phyloP scores from a whole-genome alignment of 176 grass and related monocot genomes.

The Carex cristatella region DNA sequence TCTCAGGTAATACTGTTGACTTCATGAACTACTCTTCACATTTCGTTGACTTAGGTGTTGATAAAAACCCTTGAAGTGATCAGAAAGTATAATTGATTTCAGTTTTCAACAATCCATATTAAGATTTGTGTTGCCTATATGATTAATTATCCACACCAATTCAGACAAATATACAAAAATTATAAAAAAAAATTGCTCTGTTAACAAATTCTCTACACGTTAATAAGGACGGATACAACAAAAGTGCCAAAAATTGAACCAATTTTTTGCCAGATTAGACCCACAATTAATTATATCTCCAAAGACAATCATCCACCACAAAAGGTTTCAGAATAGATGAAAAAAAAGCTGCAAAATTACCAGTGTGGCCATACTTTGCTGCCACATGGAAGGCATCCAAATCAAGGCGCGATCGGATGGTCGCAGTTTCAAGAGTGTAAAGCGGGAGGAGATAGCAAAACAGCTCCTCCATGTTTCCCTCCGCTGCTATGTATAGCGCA shows the following conservation, averaged over 20 bases:
- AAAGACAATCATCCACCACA: neutral
- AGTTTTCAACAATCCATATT: neutral
- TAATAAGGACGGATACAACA: neutral
- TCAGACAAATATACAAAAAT: too few relatives aligned
- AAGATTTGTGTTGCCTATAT: neutral
- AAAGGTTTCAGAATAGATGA: neutral
- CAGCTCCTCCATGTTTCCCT: constrained; percentile 63
- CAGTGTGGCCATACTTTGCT: constrained; percentile 74
- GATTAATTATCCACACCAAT: too few relatives aligned
- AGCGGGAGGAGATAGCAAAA: constrained; percentile 60
- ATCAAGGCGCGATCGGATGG: constrained; percentile 74
- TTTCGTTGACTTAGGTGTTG: neutral
- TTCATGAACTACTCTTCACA: neutral
- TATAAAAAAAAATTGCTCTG: neutral
- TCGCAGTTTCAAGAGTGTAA: constrained; percentile 55
- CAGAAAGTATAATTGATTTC: neutral
- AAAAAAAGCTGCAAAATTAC: constrained; percentile 28
- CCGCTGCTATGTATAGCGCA: constrained; percentile 80
- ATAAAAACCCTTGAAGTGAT: neutral
- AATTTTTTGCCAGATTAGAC: neutral
- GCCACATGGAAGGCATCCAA: constrained; percentile 91
- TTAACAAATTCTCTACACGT: neutral
- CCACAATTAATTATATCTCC: neutral
- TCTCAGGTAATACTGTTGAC: neutral
- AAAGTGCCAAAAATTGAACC: neutral